Percentiles rank a stretch among this genome's conserved stretches.
Conservation (phyloP, 768 basidiomycete species). For the Xerocomellus chrysenteron region DNA sequence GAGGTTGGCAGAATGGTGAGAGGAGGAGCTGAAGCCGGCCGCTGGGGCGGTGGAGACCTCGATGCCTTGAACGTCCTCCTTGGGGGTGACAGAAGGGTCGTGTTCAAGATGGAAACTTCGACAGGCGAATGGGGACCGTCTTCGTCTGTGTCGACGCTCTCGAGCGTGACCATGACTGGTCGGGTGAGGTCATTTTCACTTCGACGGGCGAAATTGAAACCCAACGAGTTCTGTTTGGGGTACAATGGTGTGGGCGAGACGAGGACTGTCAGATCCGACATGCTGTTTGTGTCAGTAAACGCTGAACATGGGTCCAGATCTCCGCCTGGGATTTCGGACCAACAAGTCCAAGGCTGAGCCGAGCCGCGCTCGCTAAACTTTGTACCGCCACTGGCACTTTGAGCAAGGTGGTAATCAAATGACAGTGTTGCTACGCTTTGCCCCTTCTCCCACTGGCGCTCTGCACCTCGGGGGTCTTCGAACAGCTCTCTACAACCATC, state of each 20-base stretch:
- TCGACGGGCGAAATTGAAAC: conserved; percentile 32
- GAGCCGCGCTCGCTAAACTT: neutral
- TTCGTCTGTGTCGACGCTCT: conserved; percentile 26
- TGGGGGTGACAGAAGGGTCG: conserved; percentile 26
- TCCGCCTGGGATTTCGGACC: too few relatives aligned
- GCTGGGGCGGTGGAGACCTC: conserved; percentile 8
- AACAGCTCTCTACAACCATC: conserved; percentile 90
- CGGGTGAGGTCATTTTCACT: conserved; percentile 28
- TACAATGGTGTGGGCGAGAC: conserved; percentile 31
- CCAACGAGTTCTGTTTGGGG: conserved; percentile 20
- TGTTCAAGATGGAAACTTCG: conserved; percentile 19
- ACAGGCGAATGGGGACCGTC: conserved; percentile 25
- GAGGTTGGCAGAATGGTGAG: neutral
- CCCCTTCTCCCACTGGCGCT: conserved; percentile 94
- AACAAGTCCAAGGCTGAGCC: too few relatives aligned
- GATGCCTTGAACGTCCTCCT: conserved; percentile 27
- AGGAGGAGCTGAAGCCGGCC: conserved; percentile 27
- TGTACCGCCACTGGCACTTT: neutral
- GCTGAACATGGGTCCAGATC: neutral
- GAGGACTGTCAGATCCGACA: conserved; percentile 35
- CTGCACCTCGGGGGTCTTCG: conserved; percentile 93
- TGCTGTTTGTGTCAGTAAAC: neutral
- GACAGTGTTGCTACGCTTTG: conserved; percentile 82
- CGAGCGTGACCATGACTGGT: conserved; percentile 35
- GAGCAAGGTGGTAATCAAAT: neutral